phyloP scores from a whole-genome alignment of 2,329 filamentous ascomycete species.

The Penicillium glabrum region DNA sequence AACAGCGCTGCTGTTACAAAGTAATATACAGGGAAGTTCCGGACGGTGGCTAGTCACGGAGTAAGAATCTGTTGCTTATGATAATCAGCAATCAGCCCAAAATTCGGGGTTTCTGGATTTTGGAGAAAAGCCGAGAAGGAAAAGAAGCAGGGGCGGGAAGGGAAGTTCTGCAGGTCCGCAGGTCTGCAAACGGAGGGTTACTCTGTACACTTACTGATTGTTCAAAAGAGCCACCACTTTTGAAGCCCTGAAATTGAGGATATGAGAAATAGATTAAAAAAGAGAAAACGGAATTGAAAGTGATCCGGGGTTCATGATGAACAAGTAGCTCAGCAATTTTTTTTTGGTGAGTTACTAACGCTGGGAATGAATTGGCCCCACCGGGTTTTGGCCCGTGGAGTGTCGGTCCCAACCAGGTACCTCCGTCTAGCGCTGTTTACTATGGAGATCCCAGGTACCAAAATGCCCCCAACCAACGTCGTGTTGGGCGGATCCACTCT shows the following conservation, averaged over 20 bases:
- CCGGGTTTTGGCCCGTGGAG: not conserved
- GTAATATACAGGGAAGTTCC: constrained; percentile 20
- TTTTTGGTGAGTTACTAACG: not conserved
- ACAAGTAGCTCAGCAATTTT: not conserved
- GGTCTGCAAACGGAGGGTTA: not conserved
- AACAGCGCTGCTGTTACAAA: constrained; percentile 17
- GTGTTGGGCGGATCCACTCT: not conserved
- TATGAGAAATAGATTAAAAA: not conserved
- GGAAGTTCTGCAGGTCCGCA: not conserved
- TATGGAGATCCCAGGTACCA: not conserved
- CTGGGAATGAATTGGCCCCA: not conserved
- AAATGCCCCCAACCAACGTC: not conserved
- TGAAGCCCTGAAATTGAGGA: not conserved
- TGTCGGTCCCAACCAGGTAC: not conserved
- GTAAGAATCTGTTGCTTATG: not conserved
- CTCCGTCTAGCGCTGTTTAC: not conserved
- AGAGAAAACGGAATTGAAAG: not conserved
- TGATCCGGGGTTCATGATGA: not conserved
- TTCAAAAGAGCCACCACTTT: not conserved
- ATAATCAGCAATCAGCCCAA: not conserved
- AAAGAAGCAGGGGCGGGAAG: not conserved
- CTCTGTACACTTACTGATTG: not conserved
- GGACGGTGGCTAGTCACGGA: constrained; percentile 11
- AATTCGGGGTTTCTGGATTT: not conserved
- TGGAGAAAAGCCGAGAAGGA: constrained; percentile 2